A percentile compares a stretch with the other conserved stretches of the same genome.
Evolutionary conservation across 257 asterid genomes (phyloP).

Genomic region (Solanum pimpinellifolium): DNA sequence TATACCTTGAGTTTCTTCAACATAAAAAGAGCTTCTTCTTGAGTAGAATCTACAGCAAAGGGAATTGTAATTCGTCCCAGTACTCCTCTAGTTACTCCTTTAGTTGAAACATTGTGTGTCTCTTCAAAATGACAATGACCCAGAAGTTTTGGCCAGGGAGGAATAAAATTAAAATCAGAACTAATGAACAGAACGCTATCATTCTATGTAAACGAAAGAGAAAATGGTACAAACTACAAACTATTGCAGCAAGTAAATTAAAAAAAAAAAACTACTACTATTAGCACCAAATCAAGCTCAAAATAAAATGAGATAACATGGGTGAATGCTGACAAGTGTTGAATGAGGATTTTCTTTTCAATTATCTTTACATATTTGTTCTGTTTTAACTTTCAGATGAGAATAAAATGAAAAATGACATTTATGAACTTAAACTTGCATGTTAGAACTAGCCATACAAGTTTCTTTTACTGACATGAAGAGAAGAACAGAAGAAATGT

Average conservation of each 20-base stretch:
- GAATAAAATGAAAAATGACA: background rate
- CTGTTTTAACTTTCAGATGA: background rate
- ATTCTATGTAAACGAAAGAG: background rate
- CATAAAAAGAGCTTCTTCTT: constrained; percentile 60
- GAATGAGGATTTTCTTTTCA: background rate
- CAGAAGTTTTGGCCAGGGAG: background rate
- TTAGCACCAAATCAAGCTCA: background rate
- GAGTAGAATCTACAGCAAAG: constrained; percentile 60
- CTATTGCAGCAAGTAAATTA: background rate
- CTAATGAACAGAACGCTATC: background rate
- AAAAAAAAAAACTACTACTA: background rate
- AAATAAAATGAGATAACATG: background rate
- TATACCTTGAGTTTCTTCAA: constrained; percentile 80
- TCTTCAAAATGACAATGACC: constrained; percentile 15
- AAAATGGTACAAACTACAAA: background rate
- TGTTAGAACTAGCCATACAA: background rate
- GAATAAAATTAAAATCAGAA: background rate
- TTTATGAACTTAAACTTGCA: background rate
- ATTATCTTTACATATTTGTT: background rate
- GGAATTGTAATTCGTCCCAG: constrained; percentile 45
- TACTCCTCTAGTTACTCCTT: constrained; percentile 24
- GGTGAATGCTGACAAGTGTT: background rate
- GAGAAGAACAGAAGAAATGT: background rate
- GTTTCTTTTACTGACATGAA: background rate
- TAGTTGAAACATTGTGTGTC: constrained; percentile 1